Conservation (phyloP, 768 basidiomycete genomes). For the Mrakia gelida region DNA sequence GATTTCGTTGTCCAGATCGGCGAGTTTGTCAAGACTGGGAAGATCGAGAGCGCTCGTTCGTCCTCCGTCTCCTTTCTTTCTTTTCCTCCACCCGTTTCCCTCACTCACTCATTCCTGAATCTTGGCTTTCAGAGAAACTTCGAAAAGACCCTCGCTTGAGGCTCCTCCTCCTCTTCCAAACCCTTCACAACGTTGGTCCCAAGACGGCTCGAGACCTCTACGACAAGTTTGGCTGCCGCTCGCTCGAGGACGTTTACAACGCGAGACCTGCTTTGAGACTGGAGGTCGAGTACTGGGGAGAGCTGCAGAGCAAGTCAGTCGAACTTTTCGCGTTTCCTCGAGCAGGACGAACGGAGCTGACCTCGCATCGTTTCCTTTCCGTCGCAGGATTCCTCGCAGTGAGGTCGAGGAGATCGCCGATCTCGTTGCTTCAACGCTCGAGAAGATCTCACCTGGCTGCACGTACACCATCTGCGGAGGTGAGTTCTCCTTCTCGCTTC, state of each 20-base stretch:
- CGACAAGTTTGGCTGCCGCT: slow-evolving; percentile 58
- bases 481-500: slow-evolving; percentile 47
- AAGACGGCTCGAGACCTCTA: slow-evolving; percentile 64
- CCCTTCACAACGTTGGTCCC: slow-evolving; percentile 70
- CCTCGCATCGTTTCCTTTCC: background rate
- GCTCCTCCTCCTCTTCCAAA: slow-evolving; percentile 57
- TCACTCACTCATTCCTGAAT: background rate
- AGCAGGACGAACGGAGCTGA: slow-evolving; percentile 13
- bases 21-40: slow-evolving; percentile 50
- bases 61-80: background rate
- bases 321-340: background rate
- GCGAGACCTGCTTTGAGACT: slow-evolving; percentile 49
- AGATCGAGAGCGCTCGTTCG: slow-evolving; percentile 2
- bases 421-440: slow-evolving; percentile 64
- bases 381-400: slow-evolving; percentile 61
- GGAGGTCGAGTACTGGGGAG: slow-evolving; percentile 53
- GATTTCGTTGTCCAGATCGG: slow-evolving; percentile 51
- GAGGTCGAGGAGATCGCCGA: slow-evolving; percentile 76
- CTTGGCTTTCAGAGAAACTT: slow-evolving; percentile 48
- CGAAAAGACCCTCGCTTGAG: slow-evolving; percentile 54
- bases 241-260: slow-evolving; percentile 60
- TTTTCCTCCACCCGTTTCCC: background rate
- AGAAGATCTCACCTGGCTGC: slow-evolving; percentile 61
- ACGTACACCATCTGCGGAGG: slow-evolving; percentile 74
- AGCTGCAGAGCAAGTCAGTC: slow-evolving; percentile 52